Evolutionary conservation across 2,329 filamentous ascomycete genomes (phyloP).

Genomic region (Fusarium siculi): DNA sequence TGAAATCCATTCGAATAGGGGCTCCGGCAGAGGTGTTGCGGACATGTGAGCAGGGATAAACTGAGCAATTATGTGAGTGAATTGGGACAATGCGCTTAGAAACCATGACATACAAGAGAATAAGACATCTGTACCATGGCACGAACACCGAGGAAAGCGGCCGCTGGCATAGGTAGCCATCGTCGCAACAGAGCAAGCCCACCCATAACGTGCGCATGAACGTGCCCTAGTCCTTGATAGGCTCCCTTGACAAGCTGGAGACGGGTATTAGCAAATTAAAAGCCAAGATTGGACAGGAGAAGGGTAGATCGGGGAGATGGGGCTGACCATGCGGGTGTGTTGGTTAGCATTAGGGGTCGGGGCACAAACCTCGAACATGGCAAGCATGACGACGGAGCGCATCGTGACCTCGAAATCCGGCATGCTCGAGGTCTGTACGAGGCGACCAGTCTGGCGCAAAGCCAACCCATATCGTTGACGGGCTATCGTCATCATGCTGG

Average conservation of each 20-base stretch:
- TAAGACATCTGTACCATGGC: slow-evolving; percentile 66
- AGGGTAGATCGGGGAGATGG: slow-evolving; percentile 10
- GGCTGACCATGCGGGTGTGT: slow-evolving; percentile 20
- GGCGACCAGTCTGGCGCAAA: slow-evolving; percentile 58
- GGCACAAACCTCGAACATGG: slow-evolving; percentile 67
- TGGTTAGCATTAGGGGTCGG: slow-evolving; percentile 5
- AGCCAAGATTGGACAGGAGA: not conserved
- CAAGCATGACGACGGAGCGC: slow-evolving; percentile 65
- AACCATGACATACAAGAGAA: slow-evolving; percentile 58
- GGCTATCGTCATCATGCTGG: slow-evolving; percentile 58
- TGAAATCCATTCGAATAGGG: slow-evolving; percentile 57
- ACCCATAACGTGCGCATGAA: slow-evolving; percentile 68
- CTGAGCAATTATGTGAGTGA: slow-evolving; percentile 43
- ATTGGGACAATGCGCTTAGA: not conserved
- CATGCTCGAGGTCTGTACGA: slow-evolving; percentile 50
- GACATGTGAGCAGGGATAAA: slow-evolving; percentile 58
- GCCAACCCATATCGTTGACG: slow-evolving; percentile 65
- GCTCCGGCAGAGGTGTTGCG: slow-evolving; percentile 52
- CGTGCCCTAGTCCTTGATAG: slow-evolving; percentile 59
- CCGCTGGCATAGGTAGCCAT: slow-evolving; percentile 53
- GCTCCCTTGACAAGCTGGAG: slow-evolving; percentile 58
- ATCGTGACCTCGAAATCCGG: slow-evolving; percentile 58
- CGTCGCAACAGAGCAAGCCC: slow-evolving; percentile 67
- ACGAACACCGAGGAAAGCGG: slow-evolving; percentile 58
- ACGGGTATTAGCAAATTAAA: slow-evolving; percentile 28